Base-by-base conservation (phyloP, 768 basidiomycete genomes). In the Imleria badia region DNA sequence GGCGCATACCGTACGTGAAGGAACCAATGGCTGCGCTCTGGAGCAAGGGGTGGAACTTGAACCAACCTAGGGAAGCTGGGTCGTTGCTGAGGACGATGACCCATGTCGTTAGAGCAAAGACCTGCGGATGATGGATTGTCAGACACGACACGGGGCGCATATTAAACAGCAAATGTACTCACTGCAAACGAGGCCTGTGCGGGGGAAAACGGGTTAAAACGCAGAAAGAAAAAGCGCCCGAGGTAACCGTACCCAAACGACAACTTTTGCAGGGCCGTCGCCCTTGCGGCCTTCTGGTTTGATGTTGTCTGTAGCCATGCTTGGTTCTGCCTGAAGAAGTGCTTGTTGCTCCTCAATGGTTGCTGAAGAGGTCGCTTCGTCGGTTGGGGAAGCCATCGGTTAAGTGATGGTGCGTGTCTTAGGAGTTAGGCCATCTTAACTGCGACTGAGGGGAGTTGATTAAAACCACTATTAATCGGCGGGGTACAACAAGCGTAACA, bases 21-120 rank as follows among this genome's bases (percentile, higher is more conserved):
- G 77, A 72, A 5, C 74, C 67, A 36, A 91, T 60, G 1, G 82
- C 80, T 13, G 85, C 67, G 14, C 75, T 79, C 58, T 90, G 85
- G 12, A 89, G 67, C 0, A 80, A 68, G 0, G 88, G 88, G 64
- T 91, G 89, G 45, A 81, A 77, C 0, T 78, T 76, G 66, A 90
- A 90, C 84, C 82, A 87, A 2, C 82, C 81, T 1, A 77, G 63
- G 0, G 64, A 56, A 22, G 58, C 57, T 3, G 83, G 84, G 47
- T 77, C 54, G 43, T 76, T 82, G 59, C 60, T 69, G 36, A 84
- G 56, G 41, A 84, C 62, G 51, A 72, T 66, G 14, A 62, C 55
- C 81, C 82, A 85, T 4, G 81, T 80, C 8, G 75, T 36, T 3
- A 69, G 31, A 13, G 70, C 65, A 44, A 80, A 70, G 26, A 75